Evolutionary conservation across 2,329 filamentous ascomycete species (phyloP).

Genomic region (Aspergillus carbonarius): DNA sequence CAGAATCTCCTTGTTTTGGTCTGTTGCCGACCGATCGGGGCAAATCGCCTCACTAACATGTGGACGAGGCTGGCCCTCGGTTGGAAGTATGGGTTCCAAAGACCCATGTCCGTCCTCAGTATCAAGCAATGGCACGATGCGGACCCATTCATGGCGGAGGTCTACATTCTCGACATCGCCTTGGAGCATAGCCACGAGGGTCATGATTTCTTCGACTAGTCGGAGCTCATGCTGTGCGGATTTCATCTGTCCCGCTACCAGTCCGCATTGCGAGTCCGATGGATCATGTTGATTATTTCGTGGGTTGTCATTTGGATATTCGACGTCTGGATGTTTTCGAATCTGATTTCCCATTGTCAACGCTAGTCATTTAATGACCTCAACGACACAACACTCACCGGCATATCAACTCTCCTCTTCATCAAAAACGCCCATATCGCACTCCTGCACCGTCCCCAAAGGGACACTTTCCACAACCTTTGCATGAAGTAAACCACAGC

Average conservation of each 20-base stretch:
- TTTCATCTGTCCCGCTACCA: neutral
- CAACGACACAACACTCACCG: neutral
- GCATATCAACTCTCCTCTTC: neutral
- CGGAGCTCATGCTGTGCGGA: neutral
- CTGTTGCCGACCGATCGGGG: neutral
- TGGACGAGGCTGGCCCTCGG: neutral
- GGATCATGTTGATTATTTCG: neutral
- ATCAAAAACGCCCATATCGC: neutral
- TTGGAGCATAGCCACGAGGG: neutral
- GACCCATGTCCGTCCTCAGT: neutral
- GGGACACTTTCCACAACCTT: neutral
- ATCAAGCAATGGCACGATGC: neutral
- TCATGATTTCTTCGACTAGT: neutral
- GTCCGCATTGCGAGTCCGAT: too few species aligned
- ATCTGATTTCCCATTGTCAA: neutral
- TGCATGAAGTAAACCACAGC: neutral
- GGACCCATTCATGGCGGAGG: neutral
- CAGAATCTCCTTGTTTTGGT: neutral
- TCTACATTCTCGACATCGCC: neutral
- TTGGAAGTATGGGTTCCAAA: neutral
- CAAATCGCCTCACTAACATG: neutral
- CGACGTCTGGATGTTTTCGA: neutral
- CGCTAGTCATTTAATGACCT: neutral
- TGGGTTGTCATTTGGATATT: neutral
- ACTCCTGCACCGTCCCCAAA: neutral